A percentile compares a stretch with the other conserved stretches of the same genome.
Conservation (phyloP, 1,284 basidiomycete species). For the Cutaneotrichosporon daszewskae region DNA sequence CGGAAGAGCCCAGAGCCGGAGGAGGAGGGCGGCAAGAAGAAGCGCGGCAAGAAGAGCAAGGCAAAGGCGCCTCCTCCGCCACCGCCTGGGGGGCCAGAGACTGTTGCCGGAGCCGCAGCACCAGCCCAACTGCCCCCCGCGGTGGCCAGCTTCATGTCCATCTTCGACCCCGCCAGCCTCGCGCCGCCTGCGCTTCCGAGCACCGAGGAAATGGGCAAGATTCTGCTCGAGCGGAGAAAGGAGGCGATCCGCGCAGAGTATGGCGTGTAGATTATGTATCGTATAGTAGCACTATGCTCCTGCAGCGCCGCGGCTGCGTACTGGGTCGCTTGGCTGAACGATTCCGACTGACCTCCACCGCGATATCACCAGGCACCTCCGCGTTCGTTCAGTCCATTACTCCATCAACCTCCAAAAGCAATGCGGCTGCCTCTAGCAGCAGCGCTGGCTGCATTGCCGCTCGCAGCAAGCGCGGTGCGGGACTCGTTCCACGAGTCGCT, state of each 20-base stretch:
- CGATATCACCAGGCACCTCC: too few species aligned
- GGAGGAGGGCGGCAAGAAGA: conserved; percentile 6
- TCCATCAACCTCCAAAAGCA: too few species aligned
- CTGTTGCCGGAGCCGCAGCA: conserved; percentile 5
- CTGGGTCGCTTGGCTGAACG: too few species aligned
- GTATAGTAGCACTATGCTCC: not conserved
- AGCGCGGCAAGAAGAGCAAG: conserved; percentile 50
- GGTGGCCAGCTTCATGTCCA: conserved; percentile 57
- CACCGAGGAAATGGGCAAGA: conserved; percentile 69
- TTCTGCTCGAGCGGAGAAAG: conserved; percentile 73
- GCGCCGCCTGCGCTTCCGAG: conserved; percentile 68
- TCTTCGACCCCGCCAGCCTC: conserved; percentile 66
- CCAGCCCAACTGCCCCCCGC: conserved; percentile 21
- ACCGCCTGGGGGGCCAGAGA: conserved; percentile 12
- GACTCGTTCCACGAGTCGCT: conserved; percentile 58
- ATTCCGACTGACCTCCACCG: too few species aligned
- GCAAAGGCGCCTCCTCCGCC: conserved; percentile 15
- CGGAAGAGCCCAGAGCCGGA: conserved; percentile 11
- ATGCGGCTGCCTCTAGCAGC: not conserved
- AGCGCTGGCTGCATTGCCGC: not conserved
- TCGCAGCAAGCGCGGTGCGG: not conserved
- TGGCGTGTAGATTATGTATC: conserved; percentile 31
- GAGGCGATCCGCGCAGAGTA: conserved; percentile 77
- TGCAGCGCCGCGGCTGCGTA: not conserved
- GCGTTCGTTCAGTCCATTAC: too few species aligned